Evolutionary conservation across 805 yeast species (phyloP).

Genomic region (Monosporozyma servazzii): DNA sequence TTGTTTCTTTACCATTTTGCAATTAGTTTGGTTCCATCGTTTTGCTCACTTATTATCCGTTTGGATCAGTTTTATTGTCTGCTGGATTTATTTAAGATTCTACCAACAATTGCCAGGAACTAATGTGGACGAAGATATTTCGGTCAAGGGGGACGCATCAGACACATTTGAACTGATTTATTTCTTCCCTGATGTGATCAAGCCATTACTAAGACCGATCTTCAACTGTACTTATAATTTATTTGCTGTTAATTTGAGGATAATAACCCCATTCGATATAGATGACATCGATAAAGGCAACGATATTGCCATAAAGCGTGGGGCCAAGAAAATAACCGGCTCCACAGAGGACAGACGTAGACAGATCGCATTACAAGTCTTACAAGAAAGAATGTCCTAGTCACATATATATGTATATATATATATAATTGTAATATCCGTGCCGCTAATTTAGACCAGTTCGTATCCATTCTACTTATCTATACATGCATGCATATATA

Average conservation of each 20-base stretch:
- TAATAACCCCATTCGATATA: constrained; percentile 55
- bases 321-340: constrained; percentile 20
- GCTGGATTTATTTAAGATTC: constrained; percentile 76
- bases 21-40: constrained; percentile 27
- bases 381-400: constrained; percentile 49
- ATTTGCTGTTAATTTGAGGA: constrained; percentile 33
- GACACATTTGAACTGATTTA: constrained; percentile 78
- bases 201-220: constrained; percentile 43
- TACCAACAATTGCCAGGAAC: constrained; percentile 43
- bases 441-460: too few relatives aligned
- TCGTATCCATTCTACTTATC: too few relatives aligned
- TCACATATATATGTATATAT: not conserved
- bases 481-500: too few relatives aligned
- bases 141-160: constrained; percentile 65
- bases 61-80: constrained; percentile 47
- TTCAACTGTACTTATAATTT: constrained; percentile 37
- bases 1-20: constrained; percentile 25
- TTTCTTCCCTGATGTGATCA: constrained; percentile 66
- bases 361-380: constrained; percentile 65
- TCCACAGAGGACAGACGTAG: constrained; percentile 64
- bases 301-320: constrained; percentile 55
- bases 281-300: constrained; percentile 68
- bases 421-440: not conserved
- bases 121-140: constrained; percentile 12
- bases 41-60: constrained; percentile 47